phyloP scores from a whole-genome alignment of 306 rosid genomes.

The Quercus agrifolia region DNA sequence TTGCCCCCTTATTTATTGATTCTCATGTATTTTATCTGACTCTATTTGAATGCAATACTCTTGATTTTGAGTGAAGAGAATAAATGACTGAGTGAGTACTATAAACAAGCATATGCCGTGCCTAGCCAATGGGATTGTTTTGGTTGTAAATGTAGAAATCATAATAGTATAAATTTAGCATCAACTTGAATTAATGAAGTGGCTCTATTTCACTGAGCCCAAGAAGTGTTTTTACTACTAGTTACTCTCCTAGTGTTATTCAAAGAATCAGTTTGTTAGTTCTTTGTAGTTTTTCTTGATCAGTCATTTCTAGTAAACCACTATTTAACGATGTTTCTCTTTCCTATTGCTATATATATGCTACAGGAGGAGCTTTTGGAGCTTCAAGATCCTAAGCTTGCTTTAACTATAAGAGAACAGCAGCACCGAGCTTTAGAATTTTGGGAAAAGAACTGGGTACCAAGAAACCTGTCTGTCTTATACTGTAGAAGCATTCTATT shows the following conservation, averaged over 20 bases:
- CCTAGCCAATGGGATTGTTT: neutral
- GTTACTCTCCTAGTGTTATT: neutral
- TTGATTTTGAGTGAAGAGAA: too few relatives aligned
- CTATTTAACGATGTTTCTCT: neutral
- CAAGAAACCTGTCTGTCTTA: conserved; percentile 17
- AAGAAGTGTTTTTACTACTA: neutral
- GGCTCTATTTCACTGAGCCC: neutral
- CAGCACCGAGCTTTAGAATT: conserved; percentile 63
- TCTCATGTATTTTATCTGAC: neutral
- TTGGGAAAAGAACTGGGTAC: conserved; percentile 92
- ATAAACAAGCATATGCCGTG: neutral
- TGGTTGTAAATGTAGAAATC: neutral
- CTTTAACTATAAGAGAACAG: conserved; percentile 66
- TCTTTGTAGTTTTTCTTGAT: neutral
- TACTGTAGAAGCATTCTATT: conserved; percentile 12
- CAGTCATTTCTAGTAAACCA: neutral
- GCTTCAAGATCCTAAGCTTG: conserved; percentile 78
- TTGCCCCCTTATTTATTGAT: neutral
- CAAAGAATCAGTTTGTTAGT: neutral
- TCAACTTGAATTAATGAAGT: neutral
- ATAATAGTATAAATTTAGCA: neutral
- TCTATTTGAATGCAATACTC: neutral
- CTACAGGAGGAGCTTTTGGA: conserved; percentile 78
- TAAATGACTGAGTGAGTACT: neutral
- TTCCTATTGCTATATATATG: conserved; percentile 25